Evolutionary conservation across 2,329 filamentous ascomycete species (phyloP).

Genomic region (Colletotrichum melonis): DNA sequence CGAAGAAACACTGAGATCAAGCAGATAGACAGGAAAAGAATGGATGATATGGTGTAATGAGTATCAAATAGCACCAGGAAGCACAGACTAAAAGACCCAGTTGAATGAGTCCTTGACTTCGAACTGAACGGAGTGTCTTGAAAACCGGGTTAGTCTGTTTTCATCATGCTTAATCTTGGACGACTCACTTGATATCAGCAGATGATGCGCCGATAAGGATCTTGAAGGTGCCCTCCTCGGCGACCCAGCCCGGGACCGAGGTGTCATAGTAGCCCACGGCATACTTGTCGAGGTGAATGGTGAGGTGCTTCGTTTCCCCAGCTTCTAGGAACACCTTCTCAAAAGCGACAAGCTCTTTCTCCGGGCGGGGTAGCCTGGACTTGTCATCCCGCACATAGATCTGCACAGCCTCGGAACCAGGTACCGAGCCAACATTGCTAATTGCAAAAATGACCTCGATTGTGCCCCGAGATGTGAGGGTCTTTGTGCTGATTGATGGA

Average conservation of each 20-base stretch:
- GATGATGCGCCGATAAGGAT: slow-evolving; percentile 72
- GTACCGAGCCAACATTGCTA: slow-evolving; percentile 65
- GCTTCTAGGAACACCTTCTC: slow-evolving; percentile 70
- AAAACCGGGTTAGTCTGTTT: slow-evolving; percentile 4
- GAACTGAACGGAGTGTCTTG: slow-evolving; percentile 54
- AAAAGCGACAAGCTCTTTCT: slow-evolving; percentile 79
- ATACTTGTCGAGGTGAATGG: slow-evolving; percentile 59
- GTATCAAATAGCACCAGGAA: not conserved
- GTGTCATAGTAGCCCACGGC: slow-evolving; percentile 73
- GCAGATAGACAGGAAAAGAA: not conserved
- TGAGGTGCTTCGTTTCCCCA: slow-evolving; percentile 64
- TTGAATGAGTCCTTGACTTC: slow-evolving; percentile 73
- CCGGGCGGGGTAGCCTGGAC: slow-evolving; percentile 71
- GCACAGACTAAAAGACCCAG: slow-evolving; percentile 66
- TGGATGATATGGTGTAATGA: not conserved
- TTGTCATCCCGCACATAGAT: slow-evolving; percentile 74
- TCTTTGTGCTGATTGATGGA: slow-evolving; percentile 59
- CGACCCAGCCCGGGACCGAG: slow-evolving; percentile 69
- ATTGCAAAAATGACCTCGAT: slow-evolving; percentile 60
- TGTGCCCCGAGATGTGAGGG: slow-evolving; percentile 50
- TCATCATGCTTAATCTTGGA: not conserved
- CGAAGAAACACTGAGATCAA: not conserved
- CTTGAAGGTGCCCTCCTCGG: slow-evolving; percentile 72
- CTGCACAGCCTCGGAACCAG: slow-evolving; percentile 75
- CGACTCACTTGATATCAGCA: slow-evolving; percentile 61